Base-by-base conservation (phyloP, 306 rosid genomes). In the Fagus crenata region DNA sequence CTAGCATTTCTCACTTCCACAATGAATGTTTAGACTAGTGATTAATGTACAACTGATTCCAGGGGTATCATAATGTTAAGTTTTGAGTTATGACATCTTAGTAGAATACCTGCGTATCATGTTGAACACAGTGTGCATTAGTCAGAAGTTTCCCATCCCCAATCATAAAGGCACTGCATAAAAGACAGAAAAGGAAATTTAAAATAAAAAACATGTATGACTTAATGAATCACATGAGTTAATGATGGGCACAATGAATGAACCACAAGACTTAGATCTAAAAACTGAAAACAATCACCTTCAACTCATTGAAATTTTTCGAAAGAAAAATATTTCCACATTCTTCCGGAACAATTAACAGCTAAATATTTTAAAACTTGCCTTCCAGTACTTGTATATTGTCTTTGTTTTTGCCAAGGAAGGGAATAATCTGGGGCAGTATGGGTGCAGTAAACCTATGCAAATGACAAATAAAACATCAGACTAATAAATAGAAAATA, bases 341-440 rank as follows among this genome's bases (percentile, higher is more conserved):
- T 73, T 69, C 68, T 67, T 55, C 55, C 22, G 53, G 28, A 71
- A 31, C 18, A 74, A 64, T 59, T n/a, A 65, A 72, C 68, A 68
- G 63, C 73, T 8, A 61, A 77, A 70, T 67, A 55, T 81, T 78
- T 81, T 49, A 77, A 86, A 80, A 79, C 90, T 86, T 90, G 85
- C 99, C 99, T 92, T 84, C 97, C 97, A 14, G 99, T 95, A 87
- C 97, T 92, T 60, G 99, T 87, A 83, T 7, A 92, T 81, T 92
- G 99, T 85, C 99, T 87, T 84, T 92, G 99, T 75, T 92, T 95
- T 86, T 95, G 97, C 99, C 97, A 95, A 61, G 99, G 99, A 84
- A 95, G 97, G 63, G 99, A 95, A 82, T 95, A 95, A 83, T 95
- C 97, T 15, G 99, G 99, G 7, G 92, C 93, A 2, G 96, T 88